Conservation (phyloP, 228 moss, liverwort and hornwort genomes). For the Sphagnum magellanicum region DNA sequence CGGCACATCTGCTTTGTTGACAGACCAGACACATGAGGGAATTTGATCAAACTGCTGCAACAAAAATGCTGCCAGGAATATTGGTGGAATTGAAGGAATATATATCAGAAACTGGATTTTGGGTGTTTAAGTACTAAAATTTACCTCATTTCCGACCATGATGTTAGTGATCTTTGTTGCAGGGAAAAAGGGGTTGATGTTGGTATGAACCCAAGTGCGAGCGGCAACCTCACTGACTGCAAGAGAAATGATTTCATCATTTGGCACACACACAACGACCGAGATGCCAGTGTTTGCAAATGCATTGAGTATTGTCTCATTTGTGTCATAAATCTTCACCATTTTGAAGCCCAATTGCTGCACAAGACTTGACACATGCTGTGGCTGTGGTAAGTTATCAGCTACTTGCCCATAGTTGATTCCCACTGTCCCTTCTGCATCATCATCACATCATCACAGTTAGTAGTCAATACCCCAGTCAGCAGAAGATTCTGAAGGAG, state of each 20-base stretch:
- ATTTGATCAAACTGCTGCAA: too few species aligned
- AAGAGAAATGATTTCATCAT: constrained; percentile 25
- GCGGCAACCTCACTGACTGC: constrained; percentile 24
- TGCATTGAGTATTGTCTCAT: constrained; percentile 21
- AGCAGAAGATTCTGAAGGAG: too few species aligned
- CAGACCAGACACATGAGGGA: too few species aligned
- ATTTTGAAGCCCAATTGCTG: constrained; percentile 8
- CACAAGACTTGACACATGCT: constrained; percentile 19
- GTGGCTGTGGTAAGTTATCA: constrained; percentile 32
- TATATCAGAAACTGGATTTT: too few species aligned
- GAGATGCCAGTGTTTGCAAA: constrained; percentile 26
- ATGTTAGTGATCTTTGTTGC: not conserved
- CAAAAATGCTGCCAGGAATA: too few species aligned
- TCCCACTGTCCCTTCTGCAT: constrained; percentile 22
- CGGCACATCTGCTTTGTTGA: too few species aligned
- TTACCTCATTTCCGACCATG: not conserved
- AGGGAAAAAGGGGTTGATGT: constrained; percentile 1
- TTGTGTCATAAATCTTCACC: constrained; percentile 31
- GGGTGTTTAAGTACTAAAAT: too few species aligned
- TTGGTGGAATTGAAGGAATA: too few species aligned
- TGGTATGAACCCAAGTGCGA: constrained; percentile 2
- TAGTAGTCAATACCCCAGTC: too few species aligned
- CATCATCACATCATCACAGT: too few species aligned
- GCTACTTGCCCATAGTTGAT: constrained; percentile 51
- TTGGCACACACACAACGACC: constrained; percentile 31